Conservation (phyloP, 2,329 filamentous ascomycete genomes). For the Penicillium psychrosexuale region DNA sequence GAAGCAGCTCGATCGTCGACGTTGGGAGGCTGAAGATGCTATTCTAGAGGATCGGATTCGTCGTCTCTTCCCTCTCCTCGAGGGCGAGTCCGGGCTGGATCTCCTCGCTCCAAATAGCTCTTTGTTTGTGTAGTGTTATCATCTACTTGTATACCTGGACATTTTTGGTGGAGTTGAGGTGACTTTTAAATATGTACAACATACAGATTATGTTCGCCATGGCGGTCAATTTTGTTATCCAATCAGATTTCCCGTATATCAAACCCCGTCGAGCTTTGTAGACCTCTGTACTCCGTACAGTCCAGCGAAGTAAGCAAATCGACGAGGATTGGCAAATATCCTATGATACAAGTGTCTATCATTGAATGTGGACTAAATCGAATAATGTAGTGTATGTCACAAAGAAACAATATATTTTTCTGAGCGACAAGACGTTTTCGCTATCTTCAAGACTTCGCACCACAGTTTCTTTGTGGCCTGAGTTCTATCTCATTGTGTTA, state of each 20-base stretch:
- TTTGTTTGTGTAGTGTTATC: slow-evolving; percentile 23
- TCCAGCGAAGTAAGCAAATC: not conserved
- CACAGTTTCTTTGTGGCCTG: too few relatives aligned
- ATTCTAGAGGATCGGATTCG: slow-evolving; percentile 38
- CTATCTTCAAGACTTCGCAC: too few relatives aligned
- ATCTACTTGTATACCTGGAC: not conserved
- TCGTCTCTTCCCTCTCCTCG: slow-evolving; percentile 30
- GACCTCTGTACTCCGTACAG: not conserved
- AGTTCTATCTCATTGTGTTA: too few relatives aligned
- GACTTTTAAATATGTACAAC: not conserved
- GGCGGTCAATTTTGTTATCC: not conserved
- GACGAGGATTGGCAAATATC: not conserved
- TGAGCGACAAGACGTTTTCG: too few relatives aligned
- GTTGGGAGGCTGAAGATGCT: slow-evolving; percentile 43
- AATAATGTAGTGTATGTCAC: not conserved
- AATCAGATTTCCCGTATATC: not conserved
- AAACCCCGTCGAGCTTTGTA: not conserved
- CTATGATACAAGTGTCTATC: not conserved
- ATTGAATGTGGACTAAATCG: not conserved
- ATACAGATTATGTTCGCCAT: not conserved
- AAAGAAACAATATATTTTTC: not conserved
- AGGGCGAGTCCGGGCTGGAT: slow-evolving; percentile 30
- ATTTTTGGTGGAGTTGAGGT: not conserved
- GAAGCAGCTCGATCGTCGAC: slow-evolving; percentile 31
- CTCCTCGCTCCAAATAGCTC: slow-evolving; percentile 30